Evolutionary conservation across 2,329 filamentous ascomycete genomes (phyloP).

Genomic region (Periglandula ipomoeae): DNA sequence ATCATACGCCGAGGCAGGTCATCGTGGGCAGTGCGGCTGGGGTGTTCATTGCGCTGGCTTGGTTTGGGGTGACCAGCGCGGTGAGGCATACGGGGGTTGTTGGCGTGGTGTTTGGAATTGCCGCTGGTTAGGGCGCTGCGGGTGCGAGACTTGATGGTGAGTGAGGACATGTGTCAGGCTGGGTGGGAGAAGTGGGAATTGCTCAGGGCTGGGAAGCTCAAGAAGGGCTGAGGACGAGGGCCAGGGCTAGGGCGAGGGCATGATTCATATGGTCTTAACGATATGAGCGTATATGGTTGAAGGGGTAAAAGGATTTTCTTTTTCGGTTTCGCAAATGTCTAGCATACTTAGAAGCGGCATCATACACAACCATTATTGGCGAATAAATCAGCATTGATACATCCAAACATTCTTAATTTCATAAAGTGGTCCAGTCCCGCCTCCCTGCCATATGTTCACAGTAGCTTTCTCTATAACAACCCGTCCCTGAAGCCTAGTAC

Average conservation of each 20-base stretch:
- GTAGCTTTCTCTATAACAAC: neutral
- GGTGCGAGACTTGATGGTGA: constrained; percentile 73
- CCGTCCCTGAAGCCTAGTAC: neutral
- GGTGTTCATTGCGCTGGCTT: constrained; percentile 57
- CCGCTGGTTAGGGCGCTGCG: constrained; percentile 57
- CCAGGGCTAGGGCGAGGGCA: too few species aligned
- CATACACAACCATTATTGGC: neutral
- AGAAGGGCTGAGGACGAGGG: constrained; percentile 7
- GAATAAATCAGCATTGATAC: neutral
- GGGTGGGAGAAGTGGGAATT: constrained; percentile 91
- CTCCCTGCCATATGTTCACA: neutral
- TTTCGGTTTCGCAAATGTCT: too few species aligned
- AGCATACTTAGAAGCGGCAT: neutral
- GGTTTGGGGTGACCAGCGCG: constrained; percentile 67
- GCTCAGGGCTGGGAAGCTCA: constrained; percentile 25
- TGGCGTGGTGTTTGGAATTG: constrained; percentile 64
- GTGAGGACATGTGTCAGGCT: constrained; percentile 81
- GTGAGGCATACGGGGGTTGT: constrained; percentile 57
- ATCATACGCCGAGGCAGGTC: constrained; percentile 85
- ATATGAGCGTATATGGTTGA: too few species aligned
- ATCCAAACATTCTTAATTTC: neutral
- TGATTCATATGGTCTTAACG: too few species aligned
- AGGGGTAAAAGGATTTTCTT: too few species aligned
- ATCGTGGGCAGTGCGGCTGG: constrained; percentile 70
- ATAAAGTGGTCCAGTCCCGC: neutral